These are phyloP conservation scores for Haplosporangium sp. DNA, from an alignment of 371 early-diverging fungal species.

Conservation along the genomic window DNA sequence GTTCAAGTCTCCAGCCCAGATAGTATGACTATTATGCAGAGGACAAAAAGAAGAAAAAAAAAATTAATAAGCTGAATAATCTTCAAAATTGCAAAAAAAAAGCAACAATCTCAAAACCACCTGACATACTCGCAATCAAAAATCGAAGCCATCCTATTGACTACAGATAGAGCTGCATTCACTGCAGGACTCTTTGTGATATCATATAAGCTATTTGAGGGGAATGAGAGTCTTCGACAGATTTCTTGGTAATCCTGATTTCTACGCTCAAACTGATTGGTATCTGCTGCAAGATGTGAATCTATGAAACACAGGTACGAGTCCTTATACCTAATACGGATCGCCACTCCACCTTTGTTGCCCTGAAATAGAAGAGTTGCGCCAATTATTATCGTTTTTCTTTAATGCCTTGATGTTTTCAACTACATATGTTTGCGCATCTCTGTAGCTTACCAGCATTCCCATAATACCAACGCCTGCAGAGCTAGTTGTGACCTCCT, in stretches of 20 bases:
- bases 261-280: conserved; percentile 79
- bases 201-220: conserved; percentile 50
- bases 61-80: background rate
- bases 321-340: conserved; percentile 82
- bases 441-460: conserved; percentile 68
- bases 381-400: background rate
- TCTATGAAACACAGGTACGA: conserved; percentile 90
- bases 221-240: conserved; percentile 77
- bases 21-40: conserved; percentile 67
- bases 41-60: background rate
- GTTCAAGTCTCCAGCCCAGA: conserved; percentile 97
- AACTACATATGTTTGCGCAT: background rate
- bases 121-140: conserved; percentile 77
- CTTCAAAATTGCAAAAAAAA: too few species aligned
- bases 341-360: conserved; percentile 94
- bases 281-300: conserved; percentile 91
- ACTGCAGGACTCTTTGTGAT: conserved; percentile 55
- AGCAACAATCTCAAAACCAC: background rate
- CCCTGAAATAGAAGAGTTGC: conserved; percentile 64
- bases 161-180: conserved; percentile 22
- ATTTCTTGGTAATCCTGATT: conserved; percentile 92
- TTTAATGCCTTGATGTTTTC: background rate
- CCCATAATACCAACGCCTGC: conserved; percentile 86
- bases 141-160: conserved; percentile 60
- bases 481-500: conserved; percentile 68